Percentiles rank a stretch among this genome's conserved stretches.
These are phyloP conservation scores for Chlorophyllum brunneum DNA, from an alignment of 768 basidiomycete genomes.

Conservation along the genomic window DNA sequence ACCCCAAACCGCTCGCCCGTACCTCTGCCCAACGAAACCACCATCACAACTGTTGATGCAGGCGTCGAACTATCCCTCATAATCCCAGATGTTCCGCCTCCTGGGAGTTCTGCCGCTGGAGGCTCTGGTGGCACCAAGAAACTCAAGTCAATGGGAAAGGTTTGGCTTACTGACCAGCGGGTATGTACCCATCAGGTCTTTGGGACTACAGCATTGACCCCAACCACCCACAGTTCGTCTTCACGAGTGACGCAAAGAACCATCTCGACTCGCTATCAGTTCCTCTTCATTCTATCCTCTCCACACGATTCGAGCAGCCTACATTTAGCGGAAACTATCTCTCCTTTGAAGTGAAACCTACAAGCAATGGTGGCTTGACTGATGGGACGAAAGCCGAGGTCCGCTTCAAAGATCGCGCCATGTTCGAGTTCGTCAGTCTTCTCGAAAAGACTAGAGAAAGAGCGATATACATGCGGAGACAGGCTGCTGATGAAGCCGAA, in stretches of 20 bases:
- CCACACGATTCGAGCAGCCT: constrained; percentile 74
- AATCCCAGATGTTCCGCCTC: constrained; percentile 52
- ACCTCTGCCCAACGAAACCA: constrained; percentile 60
- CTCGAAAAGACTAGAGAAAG: constrained; percentile 77
- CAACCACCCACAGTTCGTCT: constrained; percentile 50
- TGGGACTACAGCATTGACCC: neutral
- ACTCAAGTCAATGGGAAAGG: constrained; percentile 52
- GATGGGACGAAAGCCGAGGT: constrained; percentile 64
- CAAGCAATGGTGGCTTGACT: constrained; percentile 61
- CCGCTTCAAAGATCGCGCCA: constrained; percentile 60
- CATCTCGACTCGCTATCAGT: constrained; percentile 48
- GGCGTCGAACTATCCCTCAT: constrained; percentile 56
- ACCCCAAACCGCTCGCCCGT: constrained; percentile 53
- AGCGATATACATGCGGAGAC: constrained; percentile 71
- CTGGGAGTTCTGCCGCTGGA: constrained; percentile 37
- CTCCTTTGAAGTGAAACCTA: constrained; percentile 60
- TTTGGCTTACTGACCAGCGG: constrained; percentile 70
- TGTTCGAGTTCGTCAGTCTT: constrained; percentile 70
- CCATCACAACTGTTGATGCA: constrained; percentile 49
- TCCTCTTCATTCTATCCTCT: constrained; percentile 60
- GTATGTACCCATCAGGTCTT: constrained; percentile 34
- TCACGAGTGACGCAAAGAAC: constrained; percentile 37
- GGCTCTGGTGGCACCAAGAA: constrained; percentile 54
- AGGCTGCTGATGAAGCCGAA: constrained; percentile 42
- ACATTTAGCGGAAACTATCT: constrained; percentile 68